These are phyloP conservation scores for Barnettozyma hawaiiensis DNA, from an alignment of 1,139 yeast species.

Conservation along the genomic window DNA sequence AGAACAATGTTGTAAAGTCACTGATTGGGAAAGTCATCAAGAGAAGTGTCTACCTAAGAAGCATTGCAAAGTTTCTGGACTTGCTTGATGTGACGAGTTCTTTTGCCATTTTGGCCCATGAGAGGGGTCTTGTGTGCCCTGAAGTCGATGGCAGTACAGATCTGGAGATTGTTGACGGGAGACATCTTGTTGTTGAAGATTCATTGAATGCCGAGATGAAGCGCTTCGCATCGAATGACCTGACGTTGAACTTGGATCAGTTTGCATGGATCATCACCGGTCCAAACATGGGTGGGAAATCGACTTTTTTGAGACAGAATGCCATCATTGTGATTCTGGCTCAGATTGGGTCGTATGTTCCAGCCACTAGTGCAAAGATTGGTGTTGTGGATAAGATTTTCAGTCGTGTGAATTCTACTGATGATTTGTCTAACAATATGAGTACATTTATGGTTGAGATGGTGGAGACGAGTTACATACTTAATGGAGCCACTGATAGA, in stretches of 20 bases:
- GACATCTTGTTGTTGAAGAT: constrained; percentile 87
- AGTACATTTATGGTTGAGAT: constrained; percentile 97
- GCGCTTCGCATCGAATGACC: constrained; percentile 64
- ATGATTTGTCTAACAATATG: constrained; percentile 77
- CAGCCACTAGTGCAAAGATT: constrained; percentile 64
- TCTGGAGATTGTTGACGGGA: constrained; percentile 52
- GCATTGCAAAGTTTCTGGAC: constrained; percentile 40
- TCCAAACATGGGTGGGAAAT: constrained; percentile 98
- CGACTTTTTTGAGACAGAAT: constrained; percentile 82
- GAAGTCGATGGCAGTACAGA: constrained; percentile 42
- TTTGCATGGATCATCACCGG: constrained; percentile 78
- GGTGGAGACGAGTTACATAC: constrained; percentile 85
- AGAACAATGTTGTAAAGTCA: constrained; percentile 24
- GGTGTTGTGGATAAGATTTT: constrained; percentile 84
- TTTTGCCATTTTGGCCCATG: constrained; percentile 65
- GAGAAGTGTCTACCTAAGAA: constrained; percentile 27
- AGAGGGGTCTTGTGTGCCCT: constrained; percentile 63
- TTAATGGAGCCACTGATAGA: constrained; percentile 65
- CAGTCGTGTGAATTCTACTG: constrained; percentile 89
- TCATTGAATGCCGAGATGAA: constrained; percentile 41
- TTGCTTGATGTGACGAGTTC: constrained; percentile 68
- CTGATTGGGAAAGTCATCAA: constrained; percentile 28
- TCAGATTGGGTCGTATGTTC: constrained; percentile 86
- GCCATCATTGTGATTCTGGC: constrained; percentile 82
- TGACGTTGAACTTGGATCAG: constrained; percentile 35